A percentile compares a stretch with the other conserved stretches of the same genome.
phyloP scores from a whole-genome alignment of 2,329 filamentous ascomycete species.

The Aspergillus sp. region DNA sequence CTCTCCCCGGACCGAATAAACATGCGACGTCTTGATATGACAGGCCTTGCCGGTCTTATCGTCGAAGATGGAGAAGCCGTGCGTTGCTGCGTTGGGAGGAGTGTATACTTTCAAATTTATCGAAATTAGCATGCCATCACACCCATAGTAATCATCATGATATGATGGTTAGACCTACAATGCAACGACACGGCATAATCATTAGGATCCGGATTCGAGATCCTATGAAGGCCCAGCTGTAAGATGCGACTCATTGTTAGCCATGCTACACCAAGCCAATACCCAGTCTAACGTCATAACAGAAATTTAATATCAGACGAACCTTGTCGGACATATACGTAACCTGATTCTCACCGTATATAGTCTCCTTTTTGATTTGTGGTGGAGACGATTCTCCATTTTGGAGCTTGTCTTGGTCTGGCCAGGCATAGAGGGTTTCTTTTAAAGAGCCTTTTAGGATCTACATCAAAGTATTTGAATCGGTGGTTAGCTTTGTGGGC shows the following conservation, averaged over 20 bases:
- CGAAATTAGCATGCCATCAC: neutral
- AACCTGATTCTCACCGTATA: conserved; percentile 70
- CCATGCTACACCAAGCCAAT: neutral
- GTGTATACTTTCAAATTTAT: conserved; percentile 64
- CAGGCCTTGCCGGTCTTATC: conserved; percentile 71
- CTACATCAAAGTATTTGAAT: conserved; percentile 35
- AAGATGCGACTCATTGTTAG: neutral
- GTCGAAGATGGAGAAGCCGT: conserved; percentile 81
- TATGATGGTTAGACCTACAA: conserved; percentile 47
- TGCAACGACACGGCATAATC: conserved; percentile 84
- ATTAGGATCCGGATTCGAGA: conserved; percentile 70
- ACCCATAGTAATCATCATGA: neutral
- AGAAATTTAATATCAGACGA: too few species aligned
- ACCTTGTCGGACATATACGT: conserved; percentile 84
- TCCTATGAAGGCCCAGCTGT: conserved; percentile 78
- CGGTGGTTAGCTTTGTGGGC: neutral
- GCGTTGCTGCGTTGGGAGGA: conserved; percentile 81
- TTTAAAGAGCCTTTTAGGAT: conserved; percentile 75
- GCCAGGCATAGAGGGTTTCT: conserved; percentile 80
- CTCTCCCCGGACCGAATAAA: conserved; percentile 65
- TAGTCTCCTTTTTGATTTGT: conserved; percentile 65
- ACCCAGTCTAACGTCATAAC: too few species aligned
- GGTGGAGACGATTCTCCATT: conserved; percentile 57
- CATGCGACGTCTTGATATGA: conserved; percentile 70
- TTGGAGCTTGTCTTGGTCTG: conserved; percentile 50